Conservation (phyloP, 352 stramenopile species). For the Globisporangium nunn region DNA sequence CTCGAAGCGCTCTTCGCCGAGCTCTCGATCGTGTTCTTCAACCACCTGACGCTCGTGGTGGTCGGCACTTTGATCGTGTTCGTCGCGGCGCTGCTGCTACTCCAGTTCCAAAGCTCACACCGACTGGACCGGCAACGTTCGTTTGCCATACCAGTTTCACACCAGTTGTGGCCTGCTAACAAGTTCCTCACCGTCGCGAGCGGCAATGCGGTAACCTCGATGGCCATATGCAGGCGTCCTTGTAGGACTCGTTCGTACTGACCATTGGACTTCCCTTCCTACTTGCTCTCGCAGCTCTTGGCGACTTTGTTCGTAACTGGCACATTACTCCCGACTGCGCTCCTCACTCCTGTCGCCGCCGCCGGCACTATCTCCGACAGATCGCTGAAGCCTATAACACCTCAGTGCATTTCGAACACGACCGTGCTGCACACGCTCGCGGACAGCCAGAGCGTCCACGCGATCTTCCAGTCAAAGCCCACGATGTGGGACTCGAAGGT, state of each 20-base stretch:
- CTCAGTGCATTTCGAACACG: constrained; percentile 9
- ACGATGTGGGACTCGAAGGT: constrained; percentile 63
- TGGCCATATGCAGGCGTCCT: no score
- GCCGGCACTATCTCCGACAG: neutral
- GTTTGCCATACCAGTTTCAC: neutral
- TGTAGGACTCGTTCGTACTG: neutral
- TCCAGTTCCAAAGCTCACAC: constrained; percentile 9
- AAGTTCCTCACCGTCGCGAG: constrained; percentile 1
- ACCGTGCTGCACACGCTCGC: constrained; percentile 26
- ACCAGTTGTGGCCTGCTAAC: neutral
- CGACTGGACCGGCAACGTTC: neutral
- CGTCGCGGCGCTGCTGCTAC: constrained; percentile 16
- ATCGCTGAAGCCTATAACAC: neutral
- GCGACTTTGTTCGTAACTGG: constrained; percentile 31
- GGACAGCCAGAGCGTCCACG: constrained; percentile 29
- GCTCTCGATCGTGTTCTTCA: constrained; percentile 59
- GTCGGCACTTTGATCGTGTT: constrained; percentile 18
- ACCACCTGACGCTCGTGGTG: constrained; percentile 33
- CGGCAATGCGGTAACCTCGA: constrained; percentile 1
- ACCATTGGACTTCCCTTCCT: neutral
- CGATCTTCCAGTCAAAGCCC: constrained; percentile 32
- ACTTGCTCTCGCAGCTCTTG: constrained; percentile 16
- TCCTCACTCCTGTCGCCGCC: neutral
- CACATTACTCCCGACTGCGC: constrained; percentile 27
- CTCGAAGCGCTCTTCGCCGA: constrained; percentile 59